A percentile compares a stretch with the other conserved stretches of the same genome.
Conservation (phyloP, 306 rosid genomes). For the Dryas drummondii region DNA sequence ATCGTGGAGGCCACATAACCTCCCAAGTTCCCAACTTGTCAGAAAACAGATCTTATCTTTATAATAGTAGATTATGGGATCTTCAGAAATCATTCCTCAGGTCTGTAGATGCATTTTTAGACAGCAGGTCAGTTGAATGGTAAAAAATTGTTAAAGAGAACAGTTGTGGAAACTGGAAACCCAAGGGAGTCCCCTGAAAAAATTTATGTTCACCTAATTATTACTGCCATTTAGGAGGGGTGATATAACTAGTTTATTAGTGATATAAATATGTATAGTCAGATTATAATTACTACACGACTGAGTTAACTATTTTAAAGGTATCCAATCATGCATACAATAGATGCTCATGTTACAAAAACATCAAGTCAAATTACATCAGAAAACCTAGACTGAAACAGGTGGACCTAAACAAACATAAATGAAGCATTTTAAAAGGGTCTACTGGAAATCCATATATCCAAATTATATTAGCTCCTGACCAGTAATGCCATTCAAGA, state of each 20-base stretch:
- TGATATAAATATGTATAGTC: too few species aligned
- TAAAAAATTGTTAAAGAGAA: neutral
- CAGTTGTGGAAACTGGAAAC: too few species aligned
- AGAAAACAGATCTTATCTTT: neutral
- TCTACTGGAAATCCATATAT: neutral
- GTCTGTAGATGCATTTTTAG: neutral
- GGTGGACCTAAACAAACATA: neutral
- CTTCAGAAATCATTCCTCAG: neutral
- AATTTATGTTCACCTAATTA: too few species aligned
- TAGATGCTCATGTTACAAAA: neutral
- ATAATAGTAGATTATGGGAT: neutral
- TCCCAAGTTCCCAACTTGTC: neutral
- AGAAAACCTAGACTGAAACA: neutral
- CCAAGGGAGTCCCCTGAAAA: too few species aligned
- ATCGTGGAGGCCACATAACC: neutral
- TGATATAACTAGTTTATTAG: too few species aligned
- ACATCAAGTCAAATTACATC: neutral
- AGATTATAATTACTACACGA: neutral
- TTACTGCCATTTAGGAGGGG: too few species aligned
- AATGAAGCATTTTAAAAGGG: neutral
- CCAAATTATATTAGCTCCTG: constrained; percentile 1
- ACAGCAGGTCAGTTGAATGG: neutral
- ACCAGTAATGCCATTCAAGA: neutral
- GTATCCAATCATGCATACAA: neutral
- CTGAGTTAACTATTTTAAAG: neutral